These are phyloP conservation scores for Salix suchowensis DNA, from an alignment of 345 rosid genomes.

Conservation along the genomic window DNA sequence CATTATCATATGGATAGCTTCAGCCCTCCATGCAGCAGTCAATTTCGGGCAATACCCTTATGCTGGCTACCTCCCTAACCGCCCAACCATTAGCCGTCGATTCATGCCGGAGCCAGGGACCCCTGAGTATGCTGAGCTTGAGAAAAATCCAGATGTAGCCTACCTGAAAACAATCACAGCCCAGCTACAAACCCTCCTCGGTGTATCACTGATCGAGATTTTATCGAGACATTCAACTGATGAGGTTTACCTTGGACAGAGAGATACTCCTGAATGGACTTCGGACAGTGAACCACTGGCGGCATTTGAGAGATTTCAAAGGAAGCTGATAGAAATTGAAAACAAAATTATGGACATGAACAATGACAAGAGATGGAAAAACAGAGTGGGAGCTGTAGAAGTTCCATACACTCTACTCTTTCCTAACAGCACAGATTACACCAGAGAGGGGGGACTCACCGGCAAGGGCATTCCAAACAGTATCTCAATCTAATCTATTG, in stretches of 20 bases:
- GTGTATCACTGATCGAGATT: slow-evolving; percentile 76
- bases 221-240: slow-evolving; percentile 79
- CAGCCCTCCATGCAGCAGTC: slow-evolving; percentile 94
- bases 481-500: slow-evolving; percentile 49
- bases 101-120: slow-evolving; percentile 95
- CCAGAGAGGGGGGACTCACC: slow-evolving; percentile 62
- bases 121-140: slow-evolving; percentile 54
- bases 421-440: slow-evolving; percentile 63
- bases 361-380: slow-evolving; percentile 55
- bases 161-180: slow-evolving; percentile 86
- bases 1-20: slow-evolving; percentile 79
- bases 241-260: slow-evolving; percentile 84
- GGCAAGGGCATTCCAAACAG: slow-evolving; percentile 94
- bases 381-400: slow-evolving; percentile 70
- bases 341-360: slow-evolving; percentile 48
- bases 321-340: slow-evolving; percentile 55
- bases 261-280: slow-evolving; percentile 71
- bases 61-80: slow-evolving; percentile 91
- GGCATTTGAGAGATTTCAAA: slow-evolving; percentile 59
- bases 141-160: slow-evolving; percentile 42
- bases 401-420: slow-evolving; percentile 73
- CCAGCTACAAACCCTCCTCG: slow-evolving; percentile 79
- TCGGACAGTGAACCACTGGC: slow-evolving; percentile 56
- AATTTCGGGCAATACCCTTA: slow-evolving; percentile 95
- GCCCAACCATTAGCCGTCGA: slow-evolving; percentile 80